These are phyloP conservation scores for Butyriboletus loyo DNA, from an alignment of 768 basidiomycete genomes.

Conservation along the genomic window DNA sequence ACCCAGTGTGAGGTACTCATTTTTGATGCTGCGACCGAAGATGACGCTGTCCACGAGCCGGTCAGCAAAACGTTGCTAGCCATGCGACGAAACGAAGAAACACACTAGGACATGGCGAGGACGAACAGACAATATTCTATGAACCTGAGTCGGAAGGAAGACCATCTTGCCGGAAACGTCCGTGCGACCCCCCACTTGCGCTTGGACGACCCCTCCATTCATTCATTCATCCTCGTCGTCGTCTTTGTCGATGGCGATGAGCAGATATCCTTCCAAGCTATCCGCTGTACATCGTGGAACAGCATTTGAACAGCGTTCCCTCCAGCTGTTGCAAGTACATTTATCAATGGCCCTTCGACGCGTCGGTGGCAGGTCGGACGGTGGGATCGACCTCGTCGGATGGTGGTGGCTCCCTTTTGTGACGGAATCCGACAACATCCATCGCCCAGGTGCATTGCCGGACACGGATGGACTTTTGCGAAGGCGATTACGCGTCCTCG, in stretches of 20 bases:
- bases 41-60: constrained; percentile 50
- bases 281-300: constrained; percentile 66
- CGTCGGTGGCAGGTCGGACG: constrained; percentile 86
- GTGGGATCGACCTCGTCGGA: constrained; percentile 83
- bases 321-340: constrained; percentile 53
- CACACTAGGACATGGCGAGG: constrained; percentile 46
- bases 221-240: neutral
- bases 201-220: constrained; percentile 6
- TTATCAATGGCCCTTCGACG: constrained; percentile 78
- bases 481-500: constrained; percentile 69
- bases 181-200: constrained; percentile 21
- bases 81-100: constrained; percentile 3
- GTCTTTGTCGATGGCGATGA: neutral
- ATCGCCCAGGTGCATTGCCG: constrained; percentile 7
- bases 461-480: constrained; percentile 27
- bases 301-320: constrained; percentile 71
- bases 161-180: constrained; percentile 14
- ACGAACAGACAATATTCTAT: neutral
- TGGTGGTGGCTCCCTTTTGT: constrained; percentile 86
- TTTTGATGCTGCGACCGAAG: constrained; percentile 76
- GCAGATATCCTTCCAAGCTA: constrained; percentile 5
- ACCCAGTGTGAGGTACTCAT: constrained; percentile 74
- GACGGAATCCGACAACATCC: neutral
- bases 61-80: constrained; percentile 5
- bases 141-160: neutral